Conservation (phyloP, 2,329 filamentous ascomycete species). For the Claviceps digitariae region DNA sequence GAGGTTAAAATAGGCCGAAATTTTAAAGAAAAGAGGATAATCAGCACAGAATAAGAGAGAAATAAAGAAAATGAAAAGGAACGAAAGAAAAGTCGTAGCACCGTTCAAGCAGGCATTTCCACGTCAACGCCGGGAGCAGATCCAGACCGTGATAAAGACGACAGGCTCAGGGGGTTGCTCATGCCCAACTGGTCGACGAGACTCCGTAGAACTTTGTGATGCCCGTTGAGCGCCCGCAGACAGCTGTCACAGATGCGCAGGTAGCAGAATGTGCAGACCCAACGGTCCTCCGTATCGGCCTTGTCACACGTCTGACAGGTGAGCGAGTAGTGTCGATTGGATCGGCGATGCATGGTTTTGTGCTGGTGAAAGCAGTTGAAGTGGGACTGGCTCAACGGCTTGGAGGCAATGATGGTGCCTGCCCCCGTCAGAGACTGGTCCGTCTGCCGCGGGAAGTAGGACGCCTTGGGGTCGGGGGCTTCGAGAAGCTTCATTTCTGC, state of each 20-base stretch:
- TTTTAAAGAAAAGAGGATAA: no score
- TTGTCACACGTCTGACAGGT: constrained; percentile 39
- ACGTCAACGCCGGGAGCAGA: constrained; percentile 8
- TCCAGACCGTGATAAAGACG: constrained; percentile 10
- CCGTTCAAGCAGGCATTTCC: background rate
- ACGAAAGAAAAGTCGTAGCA: background rate
- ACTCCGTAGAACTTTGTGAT: constrained; percentile 28
- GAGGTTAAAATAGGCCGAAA: no score
- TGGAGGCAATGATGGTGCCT: constrained; percentile 27
- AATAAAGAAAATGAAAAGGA: background rate
- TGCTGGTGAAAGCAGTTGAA: constrained; percentile 36
- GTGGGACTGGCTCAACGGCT: constrained; percentile 29
- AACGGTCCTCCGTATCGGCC: constrained; percentile 30
- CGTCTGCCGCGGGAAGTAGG: constrained; percentile 24
- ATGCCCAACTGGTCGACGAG: constrained; percentile 21
- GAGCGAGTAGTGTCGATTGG: constrained; percentile 36
- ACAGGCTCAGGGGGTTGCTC: constrained; percentile 9
- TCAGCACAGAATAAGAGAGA: no score
- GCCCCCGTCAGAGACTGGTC: constrained; percentile 14
- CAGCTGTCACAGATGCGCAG: constrained; percentile 39
- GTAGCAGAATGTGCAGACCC: constrained; percentile 35
- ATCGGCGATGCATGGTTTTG: constrained; percentile 31
- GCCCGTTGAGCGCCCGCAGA: constrained; percentile 25
- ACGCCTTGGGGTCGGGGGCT: constrained; percentile 22
- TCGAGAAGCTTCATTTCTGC: constrained; percentile 24